Percentiles rank a stretch among this genome's conserved stretches.
These are phyloP conservation scores for Flaveria robusta DNA, from an alignment of 129 eudicot species.

Conservation along the genomic window DNA sequence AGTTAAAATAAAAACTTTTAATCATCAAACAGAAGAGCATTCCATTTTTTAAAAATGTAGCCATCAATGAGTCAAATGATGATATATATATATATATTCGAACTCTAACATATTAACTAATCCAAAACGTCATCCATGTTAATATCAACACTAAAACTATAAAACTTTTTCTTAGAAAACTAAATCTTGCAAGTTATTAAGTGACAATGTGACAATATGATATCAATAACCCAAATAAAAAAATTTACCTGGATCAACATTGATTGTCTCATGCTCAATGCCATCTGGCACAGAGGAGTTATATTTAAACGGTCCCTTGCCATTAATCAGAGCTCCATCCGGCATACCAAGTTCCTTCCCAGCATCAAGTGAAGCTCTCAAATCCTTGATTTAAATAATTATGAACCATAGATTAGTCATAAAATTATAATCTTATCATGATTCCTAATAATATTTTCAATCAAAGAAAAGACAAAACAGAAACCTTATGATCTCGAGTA, in stretches of 20 bases:
- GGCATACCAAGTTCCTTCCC: slow-evolving; percentile 97
- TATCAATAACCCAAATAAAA: not conserved
- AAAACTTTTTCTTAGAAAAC: not conserved
- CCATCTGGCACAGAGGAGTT: slow-evolving; percentile 80
- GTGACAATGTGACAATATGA: not conserved
- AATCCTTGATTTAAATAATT: slow-evolving; percentile 44
- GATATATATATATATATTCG: not conserved
- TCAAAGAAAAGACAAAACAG: slow-evolving; percentile 2
- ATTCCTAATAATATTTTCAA: not conserved
- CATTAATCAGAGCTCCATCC: slow-evolving; percentile 95
- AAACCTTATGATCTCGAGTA: slow-evolving; percentile 70
- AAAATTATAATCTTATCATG: not conserved
- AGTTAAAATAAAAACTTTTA: not conserved
- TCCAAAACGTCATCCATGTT: not conserved
- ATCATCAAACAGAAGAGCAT: not conserved
- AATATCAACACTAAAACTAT: not conserved
- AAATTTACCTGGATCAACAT: slow-evolving; percentile 85
- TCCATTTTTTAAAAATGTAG: not conserved
- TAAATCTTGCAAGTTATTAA: not conserved
- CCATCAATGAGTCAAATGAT: not conserved
- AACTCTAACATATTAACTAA: not conserved
- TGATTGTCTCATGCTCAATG: slow-evolving; percentile 67
- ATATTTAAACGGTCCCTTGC: slow-evolving; percentile 91
- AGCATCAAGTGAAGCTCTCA: slow-evolving; percentile 60
- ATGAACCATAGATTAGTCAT: not conserved